Conservation (phyloP, 768 basidiomycete genomes). For the Pholiota molesta region DNA sequence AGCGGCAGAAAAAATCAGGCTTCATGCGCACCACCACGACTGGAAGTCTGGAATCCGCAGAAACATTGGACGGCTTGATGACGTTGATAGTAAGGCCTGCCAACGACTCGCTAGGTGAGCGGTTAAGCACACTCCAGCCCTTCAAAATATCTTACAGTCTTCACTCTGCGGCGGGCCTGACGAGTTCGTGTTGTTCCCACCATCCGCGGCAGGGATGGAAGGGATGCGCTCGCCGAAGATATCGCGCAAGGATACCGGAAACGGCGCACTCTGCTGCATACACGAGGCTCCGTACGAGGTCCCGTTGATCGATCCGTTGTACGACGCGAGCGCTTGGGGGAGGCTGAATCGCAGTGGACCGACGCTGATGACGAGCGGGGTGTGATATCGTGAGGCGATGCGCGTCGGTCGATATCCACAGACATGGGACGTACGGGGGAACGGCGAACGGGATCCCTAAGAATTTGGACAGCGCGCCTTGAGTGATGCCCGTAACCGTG, state of each 20-base stretch:
- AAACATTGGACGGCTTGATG: slow-evolving; percentile 39
- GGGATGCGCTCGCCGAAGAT: slow-evolving; percentile 14
- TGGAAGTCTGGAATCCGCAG: slow-evolving; percentile 42
- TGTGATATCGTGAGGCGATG: not conserved
- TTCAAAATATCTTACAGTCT: slow-evolving; percentile 24
- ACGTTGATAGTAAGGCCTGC: slow-evolving; percentile 50
- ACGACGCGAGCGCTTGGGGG: slow-evolving; percentile 40
- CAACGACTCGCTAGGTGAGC: not conserved
- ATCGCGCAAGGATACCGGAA: slow-evolving; percentile 4
- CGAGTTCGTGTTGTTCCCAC: not conserved
- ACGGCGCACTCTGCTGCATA: slow-evolving; percentile 29
- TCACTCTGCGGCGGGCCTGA: slow-evolving; percentile 8
- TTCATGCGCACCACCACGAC: slow-evolving; percentile 46
- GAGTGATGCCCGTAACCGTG: slow-evolving; percentile 42
- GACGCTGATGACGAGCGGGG: not conserved
- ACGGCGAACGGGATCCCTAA: slow-evolving; percentile 54
- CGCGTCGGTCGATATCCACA: not conserved
- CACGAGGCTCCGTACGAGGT: slow-evolving; percentile 49
- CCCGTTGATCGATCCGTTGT: slow-evolving; percentile 39
- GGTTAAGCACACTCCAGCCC: not conserved
- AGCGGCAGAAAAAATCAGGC: not conserved
- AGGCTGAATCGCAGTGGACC: slow-evolving; percentile 41
- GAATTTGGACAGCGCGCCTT: slow-evolving; percentile 39
- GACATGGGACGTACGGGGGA: slow-evolving; percentile 42
- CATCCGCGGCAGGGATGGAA: not conserved